Evolutionary conservation across 176 grass and related monocot species (phyloP).

Genomic region (Chloris gayana): DNA sequence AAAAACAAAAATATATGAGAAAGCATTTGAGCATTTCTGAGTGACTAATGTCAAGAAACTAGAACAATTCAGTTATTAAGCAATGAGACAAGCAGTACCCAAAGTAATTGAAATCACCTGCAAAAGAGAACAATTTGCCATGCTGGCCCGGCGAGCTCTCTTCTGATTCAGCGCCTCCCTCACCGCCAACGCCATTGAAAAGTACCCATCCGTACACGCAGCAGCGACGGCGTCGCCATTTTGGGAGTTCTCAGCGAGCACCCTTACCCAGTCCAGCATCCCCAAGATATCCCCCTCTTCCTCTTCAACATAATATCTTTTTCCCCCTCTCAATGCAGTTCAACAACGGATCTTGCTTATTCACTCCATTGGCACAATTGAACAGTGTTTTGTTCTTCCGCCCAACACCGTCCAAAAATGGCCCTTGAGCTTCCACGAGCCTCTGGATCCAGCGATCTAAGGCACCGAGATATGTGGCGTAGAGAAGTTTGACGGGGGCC

Average conservation of each 20-base stretch:
- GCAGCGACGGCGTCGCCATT: background rate
- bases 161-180: conserved; percentile 36
- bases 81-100: conserved; percentile 9
- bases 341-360: conserved; percentile 30
- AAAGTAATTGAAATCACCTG: too few species aligned
- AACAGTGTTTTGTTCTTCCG: conserved; percentile 36
- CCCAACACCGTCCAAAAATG: conserved; percentile 24
- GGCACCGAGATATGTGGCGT: conserved; percentile 55
- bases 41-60: background rate
- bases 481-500: conserved; percentile 53
- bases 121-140: conserved; percentile 1
- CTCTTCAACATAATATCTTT: conserved; percentile 41
- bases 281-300: conserved; percentile 51
- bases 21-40: too few species aligned
- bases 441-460: conserved; percentile 56
- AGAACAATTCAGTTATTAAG: background rate
- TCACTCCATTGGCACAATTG: conserved; percentile 11
- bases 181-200: conserved; percentile 13
- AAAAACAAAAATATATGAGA: background rate
- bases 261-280: conserved; percentile 56
- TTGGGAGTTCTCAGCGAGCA: conserved; percentile 29
- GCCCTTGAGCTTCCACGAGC: conserved; percentile 38
- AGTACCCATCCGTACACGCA: conserved; percentile 14
- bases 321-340: conserved; percentile 1
- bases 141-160: conserved; percentile 27